Base-by-base conservation (phyloP, 495 filamentous ascomycete genomes). In the Xylaria longipes region DNA sequence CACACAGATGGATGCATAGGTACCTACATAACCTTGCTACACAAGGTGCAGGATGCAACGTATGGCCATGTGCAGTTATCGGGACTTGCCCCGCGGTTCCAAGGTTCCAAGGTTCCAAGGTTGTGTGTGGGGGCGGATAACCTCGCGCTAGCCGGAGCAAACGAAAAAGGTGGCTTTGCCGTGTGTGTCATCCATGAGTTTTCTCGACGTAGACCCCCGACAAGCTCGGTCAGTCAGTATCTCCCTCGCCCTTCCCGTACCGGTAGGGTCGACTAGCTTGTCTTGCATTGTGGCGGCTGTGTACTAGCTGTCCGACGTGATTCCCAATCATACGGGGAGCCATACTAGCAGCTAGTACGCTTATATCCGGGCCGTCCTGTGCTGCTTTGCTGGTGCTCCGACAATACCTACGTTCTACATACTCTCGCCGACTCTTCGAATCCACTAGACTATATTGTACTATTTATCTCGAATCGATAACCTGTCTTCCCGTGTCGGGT, bases 1-100 rank as follows among this genome's bases (percentile, higher is more conserved):
- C n/a, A n/a, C n/a, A n/a, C n/a, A n/a, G n/a, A n/a, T n/a, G n/a
- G n/a, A n/a, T n/a, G n/a, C n/a, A n/a, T n/a, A n/a, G n/a, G n/a
- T n/a, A n/a, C n/a, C n/a, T n/a, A n/a, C n/a, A n/a, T n/a, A n/a
- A n/a, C n/a, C n/a, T n/a, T n/a, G n/a, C n/a, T 3, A 7, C 17
- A 3, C 5, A 46, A 60, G 15, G 29, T 37, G 11, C 1, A 37
- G 20, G 1, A 43, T 64, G 41, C 61, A 63, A 63, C 7, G 9
- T 5, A 15, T n/a, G 61, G 27, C 7, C n/a, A 67, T 43, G 35
- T 67, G 65, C 48, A 43, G 20, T 14, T 67, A 56, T 56, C 48
- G 65, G 29, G 48, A 67, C 22, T 67, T 67, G 65, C 65, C 65
- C 65, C 65, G 65, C 65, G 65, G 20, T 67, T 5, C 15, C 1